Conservation (phyloP, 805 yeast genomes). For the Sungouiozyma intestinalis region DNA sequence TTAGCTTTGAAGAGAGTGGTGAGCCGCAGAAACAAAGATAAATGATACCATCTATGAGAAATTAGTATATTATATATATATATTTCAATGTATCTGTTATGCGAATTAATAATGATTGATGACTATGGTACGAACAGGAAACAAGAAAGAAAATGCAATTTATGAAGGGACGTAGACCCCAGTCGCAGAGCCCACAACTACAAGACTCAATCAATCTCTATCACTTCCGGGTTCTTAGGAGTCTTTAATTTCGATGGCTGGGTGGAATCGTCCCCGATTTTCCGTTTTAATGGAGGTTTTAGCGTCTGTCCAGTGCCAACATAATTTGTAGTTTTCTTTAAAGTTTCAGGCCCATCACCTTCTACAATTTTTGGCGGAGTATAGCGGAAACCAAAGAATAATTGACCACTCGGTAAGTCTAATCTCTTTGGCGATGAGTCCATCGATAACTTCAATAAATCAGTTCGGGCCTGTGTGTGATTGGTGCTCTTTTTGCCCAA, state of each 20-base stretch:
- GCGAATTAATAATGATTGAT: background rate
- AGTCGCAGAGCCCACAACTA: background rate
- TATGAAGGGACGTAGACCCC: background rate
- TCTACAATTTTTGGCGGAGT: constrained; percentile 34
- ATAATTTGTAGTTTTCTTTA: constrained; percentile 25
- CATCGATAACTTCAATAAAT: constrained; percentile 33
- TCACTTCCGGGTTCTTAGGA: constrained; percentile 61
- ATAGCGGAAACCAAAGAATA: constrained; percentile 89
- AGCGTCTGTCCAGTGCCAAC: constrained; percentile 68
- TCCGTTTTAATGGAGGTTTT: constrained; percentile 61
- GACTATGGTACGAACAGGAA: background rate
- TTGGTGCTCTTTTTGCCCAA: constrained; percentile 40
- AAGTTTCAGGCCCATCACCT: constrained; percentile 25
- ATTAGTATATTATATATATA: no score
- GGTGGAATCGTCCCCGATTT: constrained; percentile 40
- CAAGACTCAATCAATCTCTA: constrained; percentile 52
- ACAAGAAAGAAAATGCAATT: background rate
- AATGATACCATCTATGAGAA: background rate
- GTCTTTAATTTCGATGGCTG: constrained; percentile 52
- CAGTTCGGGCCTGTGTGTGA: constrained; percentile 2
- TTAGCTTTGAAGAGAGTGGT: constrained; percentile 31
- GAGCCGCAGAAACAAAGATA: constrained; percentile 14
- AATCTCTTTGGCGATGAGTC: constrained; percentile 64
- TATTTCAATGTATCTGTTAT: no score
- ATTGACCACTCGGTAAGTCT: constrained; percentile 68